Conservation (phyloP, 495 filamentous ascomycete species). For the Hypoxylon rickii region DNA sequence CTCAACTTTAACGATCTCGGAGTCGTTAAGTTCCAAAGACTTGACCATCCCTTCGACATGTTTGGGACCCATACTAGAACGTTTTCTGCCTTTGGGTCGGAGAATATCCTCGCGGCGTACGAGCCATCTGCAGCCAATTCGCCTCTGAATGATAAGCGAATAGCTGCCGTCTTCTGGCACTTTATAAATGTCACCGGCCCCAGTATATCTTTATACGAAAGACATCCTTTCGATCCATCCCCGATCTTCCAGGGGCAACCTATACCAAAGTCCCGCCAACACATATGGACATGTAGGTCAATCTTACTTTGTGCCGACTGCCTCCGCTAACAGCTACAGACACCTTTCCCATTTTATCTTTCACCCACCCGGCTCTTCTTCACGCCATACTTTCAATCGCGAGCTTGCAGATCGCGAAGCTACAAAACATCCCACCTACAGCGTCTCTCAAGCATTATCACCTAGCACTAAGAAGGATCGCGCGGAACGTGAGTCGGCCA, state of each 20-base stretch:
- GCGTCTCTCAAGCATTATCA: conserved; percentile 93
- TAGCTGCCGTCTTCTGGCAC: conserved; percentile 86
- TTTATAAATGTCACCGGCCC: conserved; percentile 91
- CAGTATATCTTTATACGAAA: conserved; percentile 83
- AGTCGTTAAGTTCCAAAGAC: conserved; percentile 41
- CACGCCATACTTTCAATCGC: conserved; percentile 90
- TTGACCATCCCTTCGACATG: conserved; percentile 38
- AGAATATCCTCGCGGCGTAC: conserved; percentile 78
- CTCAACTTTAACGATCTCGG: conserved; percentile 47
- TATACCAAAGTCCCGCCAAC: conserved; percentile 70
- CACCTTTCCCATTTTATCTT: conserved; percentile 80
- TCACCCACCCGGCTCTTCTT: conserved; percentile 81
- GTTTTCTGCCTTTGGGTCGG: conserved; percentile 46
- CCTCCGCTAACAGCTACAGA: conserved; percentile 46
- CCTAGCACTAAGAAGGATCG: conserved; percentile 76
- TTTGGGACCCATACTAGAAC: conserved; percentile 46
- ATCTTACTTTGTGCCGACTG: background rate
- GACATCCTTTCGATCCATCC: conserved; percentile 78
- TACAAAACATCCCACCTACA: conserved; percentile 70
- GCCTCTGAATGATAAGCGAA: conserved; percentile 80
- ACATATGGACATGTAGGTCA: conserved; percentile 73
- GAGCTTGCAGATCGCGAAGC: conserved; percentile 85
- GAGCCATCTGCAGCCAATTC: conserved; percentile 73
- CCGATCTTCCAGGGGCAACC: conserved; percentile 67
- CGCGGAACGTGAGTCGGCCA: conserved; percentile 71